phyloP scores from a whole-genome alignment of 208 protist species.

The Trypanosoma scelopori region DNA sequence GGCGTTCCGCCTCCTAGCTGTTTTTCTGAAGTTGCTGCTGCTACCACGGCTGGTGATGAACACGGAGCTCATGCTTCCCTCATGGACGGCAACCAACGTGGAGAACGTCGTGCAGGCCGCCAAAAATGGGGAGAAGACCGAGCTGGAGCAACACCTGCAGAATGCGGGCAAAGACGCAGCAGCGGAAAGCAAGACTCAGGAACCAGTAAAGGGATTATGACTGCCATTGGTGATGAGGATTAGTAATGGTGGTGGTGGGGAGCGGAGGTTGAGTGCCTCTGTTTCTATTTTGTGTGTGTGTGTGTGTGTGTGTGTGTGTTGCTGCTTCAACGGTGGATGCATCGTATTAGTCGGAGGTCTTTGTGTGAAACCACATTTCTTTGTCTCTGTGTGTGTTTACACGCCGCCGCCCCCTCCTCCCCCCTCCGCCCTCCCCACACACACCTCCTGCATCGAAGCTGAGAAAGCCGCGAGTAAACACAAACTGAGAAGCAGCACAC shows the following conservation, averaged over 20 bases:
- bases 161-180: slow-evolving; percentile 21
- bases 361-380: too few species aligned
- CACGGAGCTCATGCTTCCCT: slow-evolving; percentile 61
- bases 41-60: slow-evolving; percentile 54
- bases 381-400: too few species aligned
- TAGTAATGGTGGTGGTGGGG: too few species aligned
- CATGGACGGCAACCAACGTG: slow-evolving; percentile 61
- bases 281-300: neutral
- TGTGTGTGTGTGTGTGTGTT: too few species aligned
- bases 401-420: too few species aligned
- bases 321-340: too few species aligned
- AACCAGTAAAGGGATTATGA: neutral
- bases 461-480: too few species aligned
- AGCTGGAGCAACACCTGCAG: neutral
- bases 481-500: too few species aligned
- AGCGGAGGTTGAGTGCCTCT: neutral
- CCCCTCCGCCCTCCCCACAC: too few species aligned
- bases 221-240: too few species aligned
- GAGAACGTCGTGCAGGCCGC: slow-evolving; percentile 38
- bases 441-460: too few species aligned
- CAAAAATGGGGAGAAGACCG: slow-evolving; percentile 20
- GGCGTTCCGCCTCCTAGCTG: slow-evolving; percentile 79
- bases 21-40: slow-evolving; percentile 74
- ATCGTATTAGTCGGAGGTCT: too few species aligned
- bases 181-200: neutral